phyloP scores from a whole-genome alignment of 192 early-diverging fungal species.

The Coemansia sp. region DNA sequence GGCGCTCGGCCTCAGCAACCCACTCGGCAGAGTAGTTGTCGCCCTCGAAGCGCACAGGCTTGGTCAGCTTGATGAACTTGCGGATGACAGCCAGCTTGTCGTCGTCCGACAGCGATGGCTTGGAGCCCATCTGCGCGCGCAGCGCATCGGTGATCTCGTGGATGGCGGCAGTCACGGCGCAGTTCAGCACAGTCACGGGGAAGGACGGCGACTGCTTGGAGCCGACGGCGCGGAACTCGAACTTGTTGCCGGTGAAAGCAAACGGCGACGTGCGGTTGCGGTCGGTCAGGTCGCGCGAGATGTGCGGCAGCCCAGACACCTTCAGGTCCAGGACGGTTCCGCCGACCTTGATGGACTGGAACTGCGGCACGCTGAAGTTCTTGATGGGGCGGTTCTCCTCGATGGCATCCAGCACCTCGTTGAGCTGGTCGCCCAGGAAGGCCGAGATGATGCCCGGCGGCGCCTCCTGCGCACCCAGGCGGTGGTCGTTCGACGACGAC shows the following conservation, averaged over 20 bases:
- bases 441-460: constrained; percentile 97
- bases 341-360: constrained; percentile 90
- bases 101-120: constrained; percentile 73
- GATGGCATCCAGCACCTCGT: constrained; percentile 90
- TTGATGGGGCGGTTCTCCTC: constrained; percentile 85
- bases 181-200: constrained; percentile 91
- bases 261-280: constrained; percentile 99
- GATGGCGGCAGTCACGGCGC: constrained; percentile 84
- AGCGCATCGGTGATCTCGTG: constrained; percentile 72
- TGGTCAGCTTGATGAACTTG: constrained; percentile 66
- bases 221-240: constrained; percentile 99
- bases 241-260: constrained; percentile 99
- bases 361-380: constrained; percentile 84
- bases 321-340: constrained; percentile 95
- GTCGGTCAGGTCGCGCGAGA: constrained; percentile 96
- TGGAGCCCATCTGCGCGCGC: constrained; percentile 78
- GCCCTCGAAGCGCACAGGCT: constrained; percentile 91
- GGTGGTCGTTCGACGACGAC: constrained; percentile 96
- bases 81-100: constrained; percentile 91
- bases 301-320: constrained; percentile 87
- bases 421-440: constrained; percentile 97
- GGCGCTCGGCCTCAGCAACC: constrained; percentile 87
- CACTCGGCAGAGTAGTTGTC: constrained; percentile 97
- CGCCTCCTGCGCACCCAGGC: constrained; percentile 97
- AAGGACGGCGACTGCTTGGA: constrained; percentile 98